Evolutionary conservation across 805 yeast species (phyloP).

Genomic region (Ogataea thermomethanolica): DNA sequence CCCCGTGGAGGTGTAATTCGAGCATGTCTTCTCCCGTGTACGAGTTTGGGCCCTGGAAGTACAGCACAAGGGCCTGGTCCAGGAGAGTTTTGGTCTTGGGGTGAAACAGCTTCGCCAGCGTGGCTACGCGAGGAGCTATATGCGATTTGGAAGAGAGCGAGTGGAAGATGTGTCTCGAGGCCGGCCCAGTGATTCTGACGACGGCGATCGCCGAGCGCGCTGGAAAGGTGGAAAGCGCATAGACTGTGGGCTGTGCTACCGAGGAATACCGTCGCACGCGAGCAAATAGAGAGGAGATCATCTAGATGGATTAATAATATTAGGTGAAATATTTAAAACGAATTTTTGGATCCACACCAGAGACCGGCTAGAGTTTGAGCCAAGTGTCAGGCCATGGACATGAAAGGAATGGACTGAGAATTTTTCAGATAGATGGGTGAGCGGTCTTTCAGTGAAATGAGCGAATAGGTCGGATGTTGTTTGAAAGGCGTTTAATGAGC

Average conservation of each 20-base stretch:
- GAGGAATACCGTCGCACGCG: neutral
- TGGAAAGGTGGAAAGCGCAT: conserved; percentile 79
- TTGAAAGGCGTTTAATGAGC: conserved; percentile 3
- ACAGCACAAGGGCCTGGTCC: conserved; percentile 74
- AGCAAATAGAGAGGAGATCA: neutral
- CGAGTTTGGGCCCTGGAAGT: conserved; percentile 68
- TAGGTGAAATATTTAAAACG: conserved; percentile 5
- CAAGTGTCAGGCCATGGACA: neutral
- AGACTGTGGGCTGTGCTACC: conserved; percentile 59
- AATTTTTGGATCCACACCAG: conserved; percentile 4
- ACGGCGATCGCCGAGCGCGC: conserved; percentile 86
- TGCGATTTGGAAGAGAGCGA: conserved; percentile 40
- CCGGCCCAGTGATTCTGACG: conserved; percentile 76
- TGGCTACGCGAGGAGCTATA: conserved; percentile 53
- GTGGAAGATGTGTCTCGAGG: conserved; percentile 43
- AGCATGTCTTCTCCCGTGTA: conserved; percentile 91
- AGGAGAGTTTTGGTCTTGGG: conserved; percentile 42
- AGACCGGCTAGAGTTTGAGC: neutral
- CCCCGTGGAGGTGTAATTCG: conserved; percentile 94
- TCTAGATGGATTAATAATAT: conserved; percentile 1
- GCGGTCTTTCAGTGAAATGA: neutral
- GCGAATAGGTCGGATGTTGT: too few relatives aligned
- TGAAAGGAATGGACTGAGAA: neutral
- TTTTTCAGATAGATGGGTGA: neutral
- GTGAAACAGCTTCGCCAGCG: conserved; percentile 53